Evolutionary conservation across 805 yeast species (phyloP), one percentile per base, ranked within the genome.

Genomic region (Ogataea pilisensis): DNA sequence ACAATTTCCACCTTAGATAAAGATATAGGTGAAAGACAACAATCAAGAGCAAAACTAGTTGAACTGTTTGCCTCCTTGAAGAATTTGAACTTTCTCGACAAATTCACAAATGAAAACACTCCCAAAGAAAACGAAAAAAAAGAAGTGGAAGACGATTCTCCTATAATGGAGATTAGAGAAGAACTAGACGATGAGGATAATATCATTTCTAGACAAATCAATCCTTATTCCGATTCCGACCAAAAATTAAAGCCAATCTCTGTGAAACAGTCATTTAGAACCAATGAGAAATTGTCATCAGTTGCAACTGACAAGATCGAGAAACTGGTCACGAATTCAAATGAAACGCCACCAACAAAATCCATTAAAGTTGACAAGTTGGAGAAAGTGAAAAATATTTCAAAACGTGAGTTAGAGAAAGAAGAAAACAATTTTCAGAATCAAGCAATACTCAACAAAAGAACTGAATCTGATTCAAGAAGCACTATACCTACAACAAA

Each of bases 161-260:
- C 87, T 1, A 66, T 85, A 19, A 78, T 88, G 79, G 96, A 89
- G 42, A 90, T 90, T 18, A 70, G 80, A 39, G 97, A 89, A 55
- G 85, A 80, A 39, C 60, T 90, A 29, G 96, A 89, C 60, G 96
- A 86, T 1, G 80, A 85, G n/a, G 96, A 80, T 0, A 78, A 85
- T 44, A 71, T 89, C 1, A 56, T 84, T 1, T 59, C 46, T 12
- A 56, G 77, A n/a, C 49, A 65, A 3, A 65, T 78, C 3, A 64
- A 64, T 24, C 75, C 76, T 0, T 55, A 51, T 22, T 43, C 38
- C 4, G 36, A 24, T 14, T 16, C 22, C 14, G 18, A 13, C 2
- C 27, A 41, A 17, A 16, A 14, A 8, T 12, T 24, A 18, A 8
- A 27, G 30, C 16, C 8, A 8, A 27, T 13, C 5, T 8, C 14